Evolutionary conservation across 129 eudicot species (phyloP).

Genomic region (Kitagawia praeruptora): DNA sequence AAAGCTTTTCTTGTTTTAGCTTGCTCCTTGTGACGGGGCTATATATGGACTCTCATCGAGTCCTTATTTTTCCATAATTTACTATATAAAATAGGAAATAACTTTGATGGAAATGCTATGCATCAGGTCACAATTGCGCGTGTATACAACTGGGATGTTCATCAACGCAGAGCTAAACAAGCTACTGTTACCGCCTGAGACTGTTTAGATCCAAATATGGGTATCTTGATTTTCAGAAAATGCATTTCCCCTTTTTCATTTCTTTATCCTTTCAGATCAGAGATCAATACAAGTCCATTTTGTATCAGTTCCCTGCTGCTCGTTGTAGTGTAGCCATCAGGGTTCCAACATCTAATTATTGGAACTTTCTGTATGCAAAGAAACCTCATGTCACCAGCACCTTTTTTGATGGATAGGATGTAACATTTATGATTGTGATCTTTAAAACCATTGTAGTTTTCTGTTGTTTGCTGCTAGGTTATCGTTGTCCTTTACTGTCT

Average conservation of each 20-base stretch:
- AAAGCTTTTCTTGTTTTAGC: neutral
- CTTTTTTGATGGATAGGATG: conserved; percentile 1
- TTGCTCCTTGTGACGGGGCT: neutral
- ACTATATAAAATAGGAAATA: neutral
- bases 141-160: conserved; percentile 96
- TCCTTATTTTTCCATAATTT: neutral
- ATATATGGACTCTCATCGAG: neutral
- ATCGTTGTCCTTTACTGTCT: neutral
- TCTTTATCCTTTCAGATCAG: neutral
- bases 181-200: conserved; percentile 14
- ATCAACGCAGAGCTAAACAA: conserved; percentile 67
- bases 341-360: conserved; percentile 18
- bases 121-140: conserved; percentile 94
- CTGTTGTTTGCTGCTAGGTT: neutral
- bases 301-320: conserved; percentile 11
- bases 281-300: conserved; percentile 4
- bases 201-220: neutral
- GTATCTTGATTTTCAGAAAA: neutral
- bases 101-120: conserved; percentile 11
- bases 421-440: neutral
- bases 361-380: conserved; percentile 16
- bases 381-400: conserved; percentile 8
- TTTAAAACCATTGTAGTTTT: neutral
- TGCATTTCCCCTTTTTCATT: neutral
- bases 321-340: conserved; percentile 14